A percentile compares a stretch with the other conserved stretches of the same genome.
These are phyloP conservation scores for Psilocybe subaeruginosa DNA, from an alignment of 768 basidiomycete species.

Conservation along the genomic window DNA sequence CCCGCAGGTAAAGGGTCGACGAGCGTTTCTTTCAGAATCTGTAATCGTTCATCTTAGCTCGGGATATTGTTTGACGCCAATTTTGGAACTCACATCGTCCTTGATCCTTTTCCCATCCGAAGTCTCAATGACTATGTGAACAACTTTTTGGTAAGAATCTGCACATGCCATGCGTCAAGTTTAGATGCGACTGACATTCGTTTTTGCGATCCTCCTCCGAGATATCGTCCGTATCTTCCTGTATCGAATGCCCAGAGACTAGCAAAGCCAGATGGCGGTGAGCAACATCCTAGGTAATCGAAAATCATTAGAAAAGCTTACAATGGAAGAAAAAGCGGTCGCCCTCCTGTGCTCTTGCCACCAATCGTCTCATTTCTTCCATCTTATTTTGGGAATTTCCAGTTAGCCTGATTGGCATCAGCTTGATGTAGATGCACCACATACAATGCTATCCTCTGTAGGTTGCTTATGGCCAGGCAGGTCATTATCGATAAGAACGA, in stretches of 20 bases:
- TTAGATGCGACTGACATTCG: conserved; percentile 41
- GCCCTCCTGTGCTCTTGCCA: conserved; percentile 43
- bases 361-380: conserved; percentile 44
- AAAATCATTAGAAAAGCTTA: conserved; percentile 25
- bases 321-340: conserved; percentile 65
- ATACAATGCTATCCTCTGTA: conserved; percentile 47
- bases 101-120: conserved; percentile 38
- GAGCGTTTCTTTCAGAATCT: conserved; percentile 38
- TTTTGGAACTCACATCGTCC: conserved; percentile 35
- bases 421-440: conserved; percentile 11
- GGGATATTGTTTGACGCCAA: not conserved
- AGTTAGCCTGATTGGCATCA: not conserved
- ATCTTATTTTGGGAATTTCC: conserved; percentile 30
- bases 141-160: not conserved
- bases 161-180: not conserved
- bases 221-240: conserved; percentile 42
- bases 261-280: no score
- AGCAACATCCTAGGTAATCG: not conserved
- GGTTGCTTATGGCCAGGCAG: conserved; percentile 35
- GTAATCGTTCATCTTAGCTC: not conserved
- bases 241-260: conserved; percentile 56
- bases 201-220: conserved; percentile 56
- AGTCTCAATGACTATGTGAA: conserved; percentile 37
- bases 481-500: conserved; percentile 46
- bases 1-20: conserved; percentile 40